Conservation (phyloP, 2,329 filamentous ascomycete genomes). For the Fusarium sp. region DNA sequence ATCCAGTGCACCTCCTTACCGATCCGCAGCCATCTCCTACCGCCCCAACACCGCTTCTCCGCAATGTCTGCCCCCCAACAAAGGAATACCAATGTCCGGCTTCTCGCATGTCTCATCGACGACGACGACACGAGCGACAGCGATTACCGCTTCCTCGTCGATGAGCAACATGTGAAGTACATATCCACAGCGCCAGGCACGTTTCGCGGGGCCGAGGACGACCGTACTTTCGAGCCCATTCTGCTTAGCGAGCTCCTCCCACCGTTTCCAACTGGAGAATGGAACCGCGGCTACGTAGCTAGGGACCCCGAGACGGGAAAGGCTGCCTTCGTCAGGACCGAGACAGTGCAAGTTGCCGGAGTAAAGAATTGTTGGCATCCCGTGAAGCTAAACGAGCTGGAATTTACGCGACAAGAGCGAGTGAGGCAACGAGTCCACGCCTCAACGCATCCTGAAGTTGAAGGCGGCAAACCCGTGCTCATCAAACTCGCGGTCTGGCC, state of each 20-base stretch:
- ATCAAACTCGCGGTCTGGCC: conserved; percentile 47
- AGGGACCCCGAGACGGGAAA: conserved; percentile 37
- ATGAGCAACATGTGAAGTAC: conserved; percentile 46
- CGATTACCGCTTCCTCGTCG: conserved; percentile 49
- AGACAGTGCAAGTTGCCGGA: conserved; percentile 34
- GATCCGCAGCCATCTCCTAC: no score
- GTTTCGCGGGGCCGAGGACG: conserved; percentile 39
- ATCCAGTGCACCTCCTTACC: no score
- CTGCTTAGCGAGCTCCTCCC: conserved; percentile 45
- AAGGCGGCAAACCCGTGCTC: conserved; percentile 35
- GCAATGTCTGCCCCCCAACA: background rate
- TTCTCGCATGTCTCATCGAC: conserved; percentile 48
- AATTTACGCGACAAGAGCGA: conserved; percentile 42
- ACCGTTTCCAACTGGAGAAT: conserved; percentile 46
- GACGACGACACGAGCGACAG: conserved; percentile 40
- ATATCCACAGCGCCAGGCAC: conserved; percentile 41
- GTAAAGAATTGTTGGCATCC: conserved; percentile 43
- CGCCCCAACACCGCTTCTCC: no score
- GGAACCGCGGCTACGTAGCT: conserved; percentile 43
- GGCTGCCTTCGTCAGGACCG: conserved; percentile 34
- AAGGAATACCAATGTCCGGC: conserved; percentile 34
- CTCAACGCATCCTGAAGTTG: conserved; percentile 42
- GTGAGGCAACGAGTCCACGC: conserved; percentile 44
- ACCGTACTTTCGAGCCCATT: conserved; percentile 47
- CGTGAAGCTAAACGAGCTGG: conserved; percentile 44